Evolutionary conservation across 306 rosid species (phyloP).

Genomic region (Acacia acuminata): DNA sequence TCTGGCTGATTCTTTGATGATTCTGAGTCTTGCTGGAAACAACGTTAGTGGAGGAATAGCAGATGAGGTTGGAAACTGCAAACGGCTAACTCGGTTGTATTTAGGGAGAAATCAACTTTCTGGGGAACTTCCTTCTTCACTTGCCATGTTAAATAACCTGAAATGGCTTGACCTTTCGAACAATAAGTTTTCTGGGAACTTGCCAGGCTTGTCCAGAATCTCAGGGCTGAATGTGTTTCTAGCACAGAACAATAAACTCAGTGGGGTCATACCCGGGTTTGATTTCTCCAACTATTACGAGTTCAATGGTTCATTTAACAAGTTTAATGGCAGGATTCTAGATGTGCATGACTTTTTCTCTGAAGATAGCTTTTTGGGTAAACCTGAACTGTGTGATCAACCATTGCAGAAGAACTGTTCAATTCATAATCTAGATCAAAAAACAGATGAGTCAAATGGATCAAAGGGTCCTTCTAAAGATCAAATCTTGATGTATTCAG

Average conservation of each 20-base stretch:
- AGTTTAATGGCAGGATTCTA: constrained; percentile 54
- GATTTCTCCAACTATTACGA: constrained; percentile 54
- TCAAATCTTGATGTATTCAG: constrained; percentile 57
- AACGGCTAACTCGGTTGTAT: constrained; percentile 50
- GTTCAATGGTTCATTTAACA: constrained; percentile 67
- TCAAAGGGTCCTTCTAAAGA: constrained; percentile 45
- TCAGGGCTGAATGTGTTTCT: constrained; percentile 61
- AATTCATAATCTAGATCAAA: background rate
- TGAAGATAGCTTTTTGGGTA: constrained; percentile 60
- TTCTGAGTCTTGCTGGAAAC: constrained; percentile 55
- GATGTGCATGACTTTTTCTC: constrained; percentile 36
- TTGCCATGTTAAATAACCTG: constrained; percentile 49
- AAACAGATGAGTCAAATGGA: constrained; percentile 3
- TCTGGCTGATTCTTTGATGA: constrained; percentile 53
- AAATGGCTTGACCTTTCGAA: constrained; percentile 60
- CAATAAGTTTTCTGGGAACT: constrained; percentile 53
- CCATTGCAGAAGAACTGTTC: constrained; percentile 53
- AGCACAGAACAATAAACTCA: constrained; percentile 61
- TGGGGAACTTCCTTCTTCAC: constrained; percentile 62
- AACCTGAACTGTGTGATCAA: constrained; percentile 64
- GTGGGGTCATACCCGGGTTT: constrained; percentile 54
- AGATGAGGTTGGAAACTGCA: constrained; percentile 50
- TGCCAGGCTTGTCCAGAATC: constrained; percentile 63
- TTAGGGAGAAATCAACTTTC: constrained; percentile 52
- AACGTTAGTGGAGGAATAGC: constrained; percentile 52